Percentiles rank a stretch among this genome's conserved stretches.
Evolutionary conservation across 345 rosid genomes (phyloP).

Genomic region (Clarkia xantiana): DNA sequence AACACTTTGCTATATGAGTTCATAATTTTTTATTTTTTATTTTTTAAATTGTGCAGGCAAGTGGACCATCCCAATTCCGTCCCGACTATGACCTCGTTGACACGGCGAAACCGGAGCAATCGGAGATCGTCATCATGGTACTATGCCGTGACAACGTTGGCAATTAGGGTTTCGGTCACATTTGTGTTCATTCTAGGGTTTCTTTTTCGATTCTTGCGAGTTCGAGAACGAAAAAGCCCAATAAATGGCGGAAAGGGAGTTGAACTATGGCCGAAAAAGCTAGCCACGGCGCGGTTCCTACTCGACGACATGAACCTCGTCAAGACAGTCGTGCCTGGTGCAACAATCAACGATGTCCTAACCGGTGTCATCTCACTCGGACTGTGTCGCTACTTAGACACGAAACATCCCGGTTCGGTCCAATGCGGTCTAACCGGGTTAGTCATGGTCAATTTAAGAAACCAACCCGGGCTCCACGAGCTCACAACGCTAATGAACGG

Average conservation of each 20-base stretch:
- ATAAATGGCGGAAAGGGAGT: conserved; percentile 37
- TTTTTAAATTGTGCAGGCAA: no score
- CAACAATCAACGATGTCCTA: conserved; percentile 5
- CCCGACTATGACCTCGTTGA: no score
- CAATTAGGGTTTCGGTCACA: no score
- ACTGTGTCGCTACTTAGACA: neutral
- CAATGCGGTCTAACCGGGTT: neutral
- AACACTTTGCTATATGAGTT: no score
- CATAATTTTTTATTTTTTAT: no score
- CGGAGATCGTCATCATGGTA: no score
- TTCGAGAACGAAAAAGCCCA: conserved; percentile 21
- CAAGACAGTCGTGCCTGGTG: conserved; percentile 15
- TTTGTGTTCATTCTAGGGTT: conserved; percentile 20
- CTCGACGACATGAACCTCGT: conserved; percentile 44
- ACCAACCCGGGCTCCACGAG: neutral
- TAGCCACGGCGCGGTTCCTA: conserved; percentile 33
- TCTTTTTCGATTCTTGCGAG: conserved; percentile 12
- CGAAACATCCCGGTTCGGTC: neutral
- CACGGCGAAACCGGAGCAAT: no score
- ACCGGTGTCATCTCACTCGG: neutral
- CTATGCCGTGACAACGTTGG: no score
- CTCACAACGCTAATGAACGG: no score
- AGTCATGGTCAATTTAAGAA: neutral
- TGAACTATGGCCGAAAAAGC: conserved; percentile 50
- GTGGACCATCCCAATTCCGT: no score